Evolutionary conservation across 2,329 filamentous ascomycete species (phyloP), one percentile per base, ranked within the genome.

Genomic region (Canariomyces notabilis): DNA sequence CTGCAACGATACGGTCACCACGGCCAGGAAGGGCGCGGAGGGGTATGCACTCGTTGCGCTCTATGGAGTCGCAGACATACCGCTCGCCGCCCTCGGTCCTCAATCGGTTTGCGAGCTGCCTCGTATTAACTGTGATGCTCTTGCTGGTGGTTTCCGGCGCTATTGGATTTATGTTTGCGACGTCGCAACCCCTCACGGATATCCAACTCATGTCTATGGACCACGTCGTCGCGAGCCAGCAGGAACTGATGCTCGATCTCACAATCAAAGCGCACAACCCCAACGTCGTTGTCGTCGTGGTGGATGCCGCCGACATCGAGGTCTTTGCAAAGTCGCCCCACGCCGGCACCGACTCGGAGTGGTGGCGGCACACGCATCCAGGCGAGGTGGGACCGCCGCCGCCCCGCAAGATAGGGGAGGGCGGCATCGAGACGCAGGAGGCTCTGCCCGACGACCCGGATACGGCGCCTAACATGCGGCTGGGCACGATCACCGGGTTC

Each of bases 301-400:
- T 98, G 31, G 83, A 87, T 53, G 83, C 90, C 37, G 85, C 94
- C 61, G 89, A 97, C 62, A 75, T 97, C 47, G 89, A 94, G 59
- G 79, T 98, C 23, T 97, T 97, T 66, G 93, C 93, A 22, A 95
- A 94, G 67, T 96, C 89, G 49, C 88, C 87, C 50, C 87, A 91
- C 61, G 86, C 91, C 11, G 87, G 87, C n/a, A 76, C 74, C 6
- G 79, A 82, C 57, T 76, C 72, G 20, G 74, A 80, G 59, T 81
- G 79, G 77, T 76, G 77, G 74, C 70, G 72, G 16, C 63, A 65
- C 51, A 71, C 72, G 22, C 55, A 66, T 34, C 55, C 57, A 2
- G 61, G 62, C 31, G 60, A 34, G 53, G 60, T 45, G 54, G 59
- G 50, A 29, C 21, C 49, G 2, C 47, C 44, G 3, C 46, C 44